Evolutionary conservation across 2,329 filamentous ascomycete species (phyloP), one percentile per base, ranked within the genome.

Genomic region (Ophiostoma montium): DNA sequence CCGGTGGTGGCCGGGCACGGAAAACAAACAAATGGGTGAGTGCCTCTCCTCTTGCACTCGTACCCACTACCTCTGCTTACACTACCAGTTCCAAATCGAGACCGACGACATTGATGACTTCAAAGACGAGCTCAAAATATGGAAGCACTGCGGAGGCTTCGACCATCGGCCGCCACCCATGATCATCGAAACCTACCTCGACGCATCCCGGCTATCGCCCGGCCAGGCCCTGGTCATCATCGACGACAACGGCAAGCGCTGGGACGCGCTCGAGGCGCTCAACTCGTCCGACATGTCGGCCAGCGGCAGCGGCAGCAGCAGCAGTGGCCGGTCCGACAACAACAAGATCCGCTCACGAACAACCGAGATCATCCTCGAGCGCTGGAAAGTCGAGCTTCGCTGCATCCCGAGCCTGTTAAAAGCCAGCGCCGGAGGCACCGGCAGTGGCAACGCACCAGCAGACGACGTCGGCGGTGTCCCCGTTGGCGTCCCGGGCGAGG

Each of bases 71-170:
- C 23, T 27, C 23, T 27, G 4, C 23, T 27, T 8, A 27, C 23
- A 27, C 7, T 42, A 5, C 42, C 60, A 96, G 92, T 98, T 95
- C 67, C 94, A 95, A 70, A 80, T 95, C 57, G 84, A 95, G 57
- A 82, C 95, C 41, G 85, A 94, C 58, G 92, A 98, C 58, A 90
- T 90, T 54, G 86, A 95, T 60, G 80, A 85, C 53, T 88, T 95
- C 60, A 74, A 76, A 59, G 83, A 94, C 56, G 84, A 92, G 55
- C 75, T 96, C 54, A 75, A 76, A 57, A 72, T 78, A 51, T 98
- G 89, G 89, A 90, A 82, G 64, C 76, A 71, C 42, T 85, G 84
- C 61, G 84, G 90, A 62, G 78, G 84, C 52, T 75, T 84, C 54
- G 79, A 86, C 46, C 82, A 84, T 58, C 79, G 76, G 52, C 92